A percentile compares a stretch with the other conserved stretches of the same genome.
Conservation (phyloP, 2,329 filamentous ascomycete species). For the Corynespora cassiicola region DNA sequence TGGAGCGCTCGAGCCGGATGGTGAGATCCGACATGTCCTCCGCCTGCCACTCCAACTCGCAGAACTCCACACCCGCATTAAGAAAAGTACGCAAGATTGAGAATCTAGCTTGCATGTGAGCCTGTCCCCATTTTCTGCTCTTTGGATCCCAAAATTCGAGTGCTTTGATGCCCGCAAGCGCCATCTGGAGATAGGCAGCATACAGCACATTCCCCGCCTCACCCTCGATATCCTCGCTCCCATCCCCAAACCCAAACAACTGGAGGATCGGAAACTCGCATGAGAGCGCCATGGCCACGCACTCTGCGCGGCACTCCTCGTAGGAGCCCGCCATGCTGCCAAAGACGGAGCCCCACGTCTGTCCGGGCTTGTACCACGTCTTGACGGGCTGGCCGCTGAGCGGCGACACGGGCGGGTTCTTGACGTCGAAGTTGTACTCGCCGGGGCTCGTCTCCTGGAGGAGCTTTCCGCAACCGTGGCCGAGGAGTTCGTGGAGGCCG, state of each 20-base stretch:
- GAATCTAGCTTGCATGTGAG: conserved; percentile 88
- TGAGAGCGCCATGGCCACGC: conserved; percentile 88
- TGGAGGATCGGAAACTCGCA: conserved; percentile 89
- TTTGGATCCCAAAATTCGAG: conserved; percentile 96
- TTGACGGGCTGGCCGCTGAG: conserved; percentile 77
- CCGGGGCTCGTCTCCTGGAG: conserved; percentile 86
- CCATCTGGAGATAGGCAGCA: conserved; percentile 90
- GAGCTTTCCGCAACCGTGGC: conserved; percentile 92
- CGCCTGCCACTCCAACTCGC: conserved; percentile 75
- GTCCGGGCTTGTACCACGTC: conserved; percentile 92
- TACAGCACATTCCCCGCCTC: conserved; percentile 89
- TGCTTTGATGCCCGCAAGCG: conserved; percentile 84
- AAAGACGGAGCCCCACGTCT: conserved; percentile 95
- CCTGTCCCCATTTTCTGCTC: conserved; percentile 88
- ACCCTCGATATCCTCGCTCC: conserved; percentile 72
- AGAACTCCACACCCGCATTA: conserved; percentile 84
- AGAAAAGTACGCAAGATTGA: conserved; percentile 87
- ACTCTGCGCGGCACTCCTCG: conserved; percentile 93
- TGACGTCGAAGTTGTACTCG: conserved; percentile 84
- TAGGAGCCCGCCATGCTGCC: conserved; percentile 86
- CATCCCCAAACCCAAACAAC: conserved; percentile 91
- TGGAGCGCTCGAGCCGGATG: conserved; percentile 82
- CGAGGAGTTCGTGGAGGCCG: conserved; percentile 86
- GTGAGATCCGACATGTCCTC: conserved; percentile 81
- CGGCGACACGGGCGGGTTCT: conserved; percentile 82